Base-by-base conservation (phyloP, 345 rosid species). In the Noccaea bulbosa region DNA sequence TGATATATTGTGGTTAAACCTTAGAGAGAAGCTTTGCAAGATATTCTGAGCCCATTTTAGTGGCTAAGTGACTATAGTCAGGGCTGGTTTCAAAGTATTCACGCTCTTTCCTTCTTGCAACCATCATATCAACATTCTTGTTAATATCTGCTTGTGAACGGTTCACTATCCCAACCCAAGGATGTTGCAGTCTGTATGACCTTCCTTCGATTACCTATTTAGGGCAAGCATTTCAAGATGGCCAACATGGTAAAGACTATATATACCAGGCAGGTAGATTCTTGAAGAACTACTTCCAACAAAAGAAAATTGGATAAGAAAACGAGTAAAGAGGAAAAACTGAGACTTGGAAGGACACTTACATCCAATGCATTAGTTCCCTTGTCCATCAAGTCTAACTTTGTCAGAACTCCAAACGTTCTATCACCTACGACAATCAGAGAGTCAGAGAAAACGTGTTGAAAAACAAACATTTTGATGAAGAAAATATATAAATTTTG, bases 111-210 rank as follows among this genome's bases (percentile, higher is more conserved):
- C 82, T 90, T 78, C 98, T 86, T 1, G 98, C 94, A 37, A 86
- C 62, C 71, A 87, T 87, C 98, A 93, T 93, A 73, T 93, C 91
- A 20, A 87, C 76, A 63, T 86, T 93, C 70, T 82, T 93, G 69
- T 93, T 93, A 11, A 93, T 93, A 73, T 93, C 98, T 22, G 92
- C 92, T 83, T 93, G 98, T 33, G 98, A 93, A 44, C 98, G 96
- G 71, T 91, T 93, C 73, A 93, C 97, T 62, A 93, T 82, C 44
- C 98, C 98, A 74, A 87, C 94, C 98, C 98, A 93, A 67, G 97
- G 98, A 4, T 82, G 81, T 58, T 82, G 87, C 76, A 93, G 80
- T 66, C 83, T 76, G 62, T 91, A 93, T 67, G 97, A 78, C 78
- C 92, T 86, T 83, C 97, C 96, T 81, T 93, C 90, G 2, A 93